A percentile compares a stretch with the other conserved stretches of the same genome.
Conservation (phyloP, 352 stramenopile species). For the Lagenidium giganteum region DNA sequence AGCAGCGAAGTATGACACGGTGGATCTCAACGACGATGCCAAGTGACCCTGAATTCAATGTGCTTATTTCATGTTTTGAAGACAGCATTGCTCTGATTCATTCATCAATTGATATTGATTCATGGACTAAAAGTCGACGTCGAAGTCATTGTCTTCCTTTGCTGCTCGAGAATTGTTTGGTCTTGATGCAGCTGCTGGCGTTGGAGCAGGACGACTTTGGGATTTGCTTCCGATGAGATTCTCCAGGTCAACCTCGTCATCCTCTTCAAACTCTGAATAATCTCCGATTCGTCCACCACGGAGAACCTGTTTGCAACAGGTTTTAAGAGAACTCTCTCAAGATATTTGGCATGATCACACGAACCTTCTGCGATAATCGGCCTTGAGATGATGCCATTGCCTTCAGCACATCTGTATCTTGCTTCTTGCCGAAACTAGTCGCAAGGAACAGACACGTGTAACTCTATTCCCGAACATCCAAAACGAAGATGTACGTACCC, state of each 20-base stretch:
- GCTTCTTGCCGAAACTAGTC: constrained; percentile 49
- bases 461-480: not conserved
- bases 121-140: constrained; percentile 44
- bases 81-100: too few species aligned
- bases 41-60: too few species aligned
- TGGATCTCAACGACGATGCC: constrained; percentile 37
- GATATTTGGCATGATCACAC: not conserved
- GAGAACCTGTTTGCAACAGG: constrained; percentile 34
- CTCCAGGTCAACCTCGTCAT: constrained; percentile 69
- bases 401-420: constrained; percentile 35
- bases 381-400: constrained; percentile 54
- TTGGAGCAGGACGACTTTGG: constrained; percentile 1
- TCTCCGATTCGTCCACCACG: constrained; percentile 70
- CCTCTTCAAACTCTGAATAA: constrained; percentile 78
- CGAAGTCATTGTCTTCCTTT: constrained; percentile 51
- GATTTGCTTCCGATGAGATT: constrained; percentile 58
- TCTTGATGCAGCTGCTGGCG: not conserved
- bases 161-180: not conserved
- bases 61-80: too few species aligned
- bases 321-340: not conserved
- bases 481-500: constrained; percentile 19
- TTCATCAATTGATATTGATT: too few species aligned
- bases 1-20: constrained; percentile 59
- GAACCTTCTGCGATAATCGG: constrained; percentile 61
- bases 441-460: not conserved